Evolutionary conservation across 1,284 basidiomycete species (phyloP).

Genomic region (Gomphus bonarii): DNA sequence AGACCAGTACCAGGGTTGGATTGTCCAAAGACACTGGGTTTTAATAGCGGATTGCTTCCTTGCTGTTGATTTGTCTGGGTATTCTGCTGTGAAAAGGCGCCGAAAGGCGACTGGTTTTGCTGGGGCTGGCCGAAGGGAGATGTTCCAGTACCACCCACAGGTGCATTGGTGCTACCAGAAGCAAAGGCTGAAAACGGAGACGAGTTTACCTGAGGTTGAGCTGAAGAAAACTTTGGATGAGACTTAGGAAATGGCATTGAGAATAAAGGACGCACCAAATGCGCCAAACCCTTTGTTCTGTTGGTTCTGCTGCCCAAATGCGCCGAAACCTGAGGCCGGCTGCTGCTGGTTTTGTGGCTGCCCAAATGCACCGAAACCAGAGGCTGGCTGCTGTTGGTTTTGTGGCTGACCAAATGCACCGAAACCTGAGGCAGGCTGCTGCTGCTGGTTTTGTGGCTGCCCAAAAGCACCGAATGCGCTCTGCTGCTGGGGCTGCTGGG

Average conservation of each 20-base stretch:
- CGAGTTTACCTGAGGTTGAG: slow-evolving; percentile 7
- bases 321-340: slow-evolving; percentile 20
- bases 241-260: neutral
- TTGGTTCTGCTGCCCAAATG: slow-evolving; percentile 29
- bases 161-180: slow-evolving; percentile 11
- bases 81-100: slow-evolving; percentile 14
- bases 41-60: slow-evolving; percentile 5
- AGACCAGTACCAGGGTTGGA: slow-evolving; percentile 20
- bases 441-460: slow-evolving; percentile 19
- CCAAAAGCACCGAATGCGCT: slow-evolving; percentile 30
- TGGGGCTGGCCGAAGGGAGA: slow-evolving; percentile 14
- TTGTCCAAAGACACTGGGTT: slow-evolving; percentile 17
- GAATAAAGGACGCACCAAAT: neutral
- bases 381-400: slow-evolving; percentile 19
- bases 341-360: slow-evolving; percentile 15
- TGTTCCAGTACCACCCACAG: slow-evolving; percentile 2
- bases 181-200: slow-evolving; percentile 11
- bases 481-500: slow-evolving; percentile 19
- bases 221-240: slow-evolving; percentile 9
- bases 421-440: slow-evolving; percentile 15
- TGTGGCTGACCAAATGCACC: slow-evolving; percentile 30
- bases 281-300: slow-evolving; percentile 17
- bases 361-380: slow-evolving; percentile 33
- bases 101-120: slow-evolving; percentile 14
- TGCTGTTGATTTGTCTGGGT: slow-evolving; percentile 12